These are phyloP conservation scores for Zychaea mexicana DNA, from an alignment of 371 early-diverging fungal genomes.

Conservation along the genomic window DNA sequence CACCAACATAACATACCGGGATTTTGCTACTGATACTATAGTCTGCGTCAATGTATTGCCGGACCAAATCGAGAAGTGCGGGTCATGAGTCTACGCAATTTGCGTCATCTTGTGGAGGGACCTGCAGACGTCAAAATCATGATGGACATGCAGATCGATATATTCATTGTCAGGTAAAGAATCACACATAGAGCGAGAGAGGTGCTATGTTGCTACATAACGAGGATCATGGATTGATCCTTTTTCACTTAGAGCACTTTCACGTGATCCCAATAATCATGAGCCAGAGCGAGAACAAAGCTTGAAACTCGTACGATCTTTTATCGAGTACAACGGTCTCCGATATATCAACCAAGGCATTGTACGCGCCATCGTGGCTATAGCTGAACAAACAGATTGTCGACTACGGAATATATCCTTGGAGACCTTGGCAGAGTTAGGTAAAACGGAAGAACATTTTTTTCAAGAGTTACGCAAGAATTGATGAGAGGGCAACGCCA, in stretches of 20 bases:
- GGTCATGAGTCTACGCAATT: conserved; percentile 53
- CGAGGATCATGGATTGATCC: no score
- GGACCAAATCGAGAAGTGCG: conserved; percentile 56
- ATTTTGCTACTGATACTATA: conserved; percentile 14
- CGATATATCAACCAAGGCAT: conserved; percentile 63
- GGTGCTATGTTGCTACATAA: no score
- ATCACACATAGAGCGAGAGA: no score
- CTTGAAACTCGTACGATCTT: conserved; percentile 67
- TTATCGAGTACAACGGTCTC: conserved; percentile 70
- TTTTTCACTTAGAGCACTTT: conserved; percentile 67
- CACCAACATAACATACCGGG: no score
- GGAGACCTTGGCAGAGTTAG: conserved; percentile 80
- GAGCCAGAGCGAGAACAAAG: conserved; percentile 81
- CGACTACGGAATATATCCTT: conserved; percentile 71
- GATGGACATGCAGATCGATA: conserved; percentile 59
- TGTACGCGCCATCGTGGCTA: conserved; percentile 73
- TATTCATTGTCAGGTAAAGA: conserved; percentile 69
- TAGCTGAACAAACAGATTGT: conserved; percentile 82
- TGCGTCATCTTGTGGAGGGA: conserved; percentile 55
- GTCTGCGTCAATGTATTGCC: conserved; percentile 57
- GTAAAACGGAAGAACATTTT: conserved; percentile 33
- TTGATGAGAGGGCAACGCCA: no score
- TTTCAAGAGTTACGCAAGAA: not conserved
- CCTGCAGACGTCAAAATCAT: conserved; percentile 46
- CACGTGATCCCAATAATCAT: conserved; percentile 59